Evolutionary conservation across 2,329 filamentous ascomycete genomes (phyloP), one percentile per base, ranked within the genome.

Genomic region (Lecanicillium sp.): DNA sequence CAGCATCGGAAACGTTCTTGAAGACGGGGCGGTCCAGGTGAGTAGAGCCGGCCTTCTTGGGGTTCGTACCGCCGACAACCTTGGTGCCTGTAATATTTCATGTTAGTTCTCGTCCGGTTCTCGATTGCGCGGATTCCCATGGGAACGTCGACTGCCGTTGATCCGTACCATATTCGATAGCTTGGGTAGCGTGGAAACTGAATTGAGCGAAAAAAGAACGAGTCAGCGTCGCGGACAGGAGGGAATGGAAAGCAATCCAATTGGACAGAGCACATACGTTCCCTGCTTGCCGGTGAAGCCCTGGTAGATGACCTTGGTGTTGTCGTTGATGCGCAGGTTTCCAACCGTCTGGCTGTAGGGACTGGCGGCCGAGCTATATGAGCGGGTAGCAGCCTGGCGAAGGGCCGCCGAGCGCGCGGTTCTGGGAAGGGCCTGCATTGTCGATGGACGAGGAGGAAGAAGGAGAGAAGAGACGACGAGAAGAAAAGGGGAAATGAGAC

Each of bases 201-300:
- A 41, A 33, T 5, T 7, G n/a, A 30, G 15, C 8, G 13, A 30
- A 30, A 30, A 16, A 17, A 9, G 5, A 14, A 9, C 9, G 16
- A 6, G 38, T 40, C 28, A 40, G 38, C 38, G 14, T 19, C 13
- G n/a, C 6, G 15, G 9, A 16, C 29, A 27, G 27, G 33, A 12
- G 25, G 25, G 22, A 27, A 20, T 14, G 16, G 30, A 9, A 13
- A 5, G 11, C 15, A 4, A 22, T 22, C 2, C 4, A 7, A 13
- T 20, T 17, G 13, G 8, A 4, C n/a, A 22, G 9, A 14, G 34
- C 22, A 81, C 82, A 68, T 65, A 88, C 83, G 84, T 90, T 83
- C 87, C 87, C 76, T 94, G 88, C 75, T 86, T 92, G 63, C 90
- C 90, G 41, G 90, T 96, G 67, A 96, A 96, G 52, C 92, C 92